Evolutionary conservation across 352 stramenopile species (phyloP).

Genomic region (Aphanomyces invadans): DNA sequence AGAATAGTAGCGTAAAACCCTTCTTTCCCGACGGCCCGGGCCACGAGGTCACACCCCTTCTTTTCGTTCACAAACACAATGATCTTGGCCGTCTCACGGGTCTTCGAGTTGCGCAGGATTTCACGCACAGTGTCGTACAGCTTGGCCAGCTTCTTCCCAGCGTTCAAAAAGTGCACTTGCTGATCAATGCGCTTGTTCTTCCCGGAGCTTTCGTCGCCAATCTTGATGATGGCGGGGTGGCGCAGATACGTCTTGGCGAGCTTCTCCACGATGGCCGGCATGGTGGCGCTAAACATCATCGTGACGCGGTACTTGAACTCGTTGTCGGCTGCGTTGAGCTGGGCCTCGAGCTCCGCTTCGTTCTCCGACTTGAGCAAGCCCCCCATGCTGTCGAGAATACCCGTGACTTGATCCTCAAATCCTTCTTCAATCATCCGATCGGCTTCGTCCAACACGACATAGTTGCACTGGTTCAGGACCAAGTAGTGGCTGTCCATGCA

Average conservation of each 20-base stretch:
- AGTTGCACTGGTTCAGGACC: slow-evolving; percentile 99
- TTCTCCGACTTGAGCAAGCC: slow-evolving; percentile 95
- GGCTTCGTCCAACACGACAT: slow-evolving; percentile 98
- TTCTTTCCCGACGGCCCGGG: slow-evolving; percentile 84
- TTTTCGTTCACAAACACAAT: slow-evolving; percentile 99
- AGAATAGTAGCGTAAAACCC: slow-evolving; percentile 92
- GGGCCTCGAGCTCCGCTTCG: slow-evolving; percentile 93
- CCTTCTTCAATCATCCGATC: slow-evolving; percentile 98
- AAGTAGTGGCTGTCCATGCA: slow-evolving; percentile 97
- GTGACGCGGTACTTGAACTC: slow-evolving; percentile 66
- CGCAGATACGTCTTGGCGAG: slow-evolving; percentile 97
- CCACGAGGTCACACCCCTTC: slow-evolving; percentile 95
- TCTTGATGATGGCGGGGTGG: slow-evolving; percentile 95
- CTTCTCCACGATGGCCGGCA: slow-evolving; percentile 94
- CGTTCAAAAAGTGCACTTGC: slow-evolving; percentile 89
- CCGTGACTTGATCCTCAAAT: slow-evolving; percentile 95
- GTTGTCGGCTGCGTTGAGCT: slow-evolving; percentile 72
- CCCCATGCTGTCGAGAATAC: slow-evolving; percentile 96
- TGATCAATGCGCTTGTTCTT: slow-evolving; percentile 99
- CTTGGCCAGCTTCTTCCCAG: slow-evolving; percentile 86
- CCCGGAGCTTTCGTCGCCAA: slow-evolving; percentile 94
- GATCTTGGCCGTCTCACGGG: slow-evolving; percentile 84
- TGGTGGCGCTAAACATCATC: slow-evolving; percentile 99
- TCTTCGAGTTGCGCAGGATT: slow-evolving; percentile 58
- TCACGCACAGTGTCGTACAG: slow-evolving; percentile 79